phyloP scores from a whole-genome alignment of 2,329 filamentous ascomycete genomes.

The Alternaria novae-zelandiae region DNA sequence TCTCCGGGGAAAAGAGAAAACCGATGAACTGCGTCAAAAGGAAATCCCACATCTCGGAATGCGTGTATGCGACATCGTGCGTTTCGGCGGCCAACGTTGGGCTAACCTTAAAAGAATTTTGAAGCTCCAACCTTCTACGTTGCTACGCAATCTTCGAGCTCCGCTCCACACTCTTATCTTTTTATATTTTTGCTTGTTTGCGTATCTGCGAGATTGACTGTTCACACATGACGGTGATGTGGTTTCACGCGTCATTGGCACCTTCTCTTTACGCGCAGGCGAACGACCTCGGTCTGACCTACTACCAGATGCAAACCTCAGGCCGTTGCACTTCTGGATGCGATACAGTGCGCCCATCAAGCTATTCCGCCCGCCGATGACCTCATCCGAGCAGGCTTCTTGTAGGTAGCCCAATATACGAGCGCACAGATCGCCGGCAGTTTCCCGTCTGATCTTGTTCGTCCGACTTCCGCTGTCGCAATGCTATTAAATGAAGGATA shows the following conservation, averaged over 20 bases:
- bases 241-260: neutral
- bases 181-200: neutral
- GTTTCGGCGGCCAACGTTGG: neutral
- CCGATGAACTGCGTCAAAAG: neutral
- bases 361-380: neutral
- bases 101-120: neutral
- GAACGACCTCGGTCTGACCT: neutral
- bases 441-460: constrained; percentile 14
- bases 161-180: neutral
- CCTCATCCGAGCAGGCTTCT: neutral
- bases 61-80: neutral
- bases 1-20: neutral
- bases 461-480: constrained; percentile 2
- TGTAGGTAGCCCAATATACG: neutral
- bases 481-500: constrained; percentile 16
- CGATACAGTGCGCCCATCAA: neutral
- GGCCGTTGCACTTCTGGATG: neutral
- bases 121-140: neutral
- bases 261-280: neutral
- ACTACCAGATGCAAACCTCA: neutral
- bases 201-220: neutral
- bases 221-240: neutral
- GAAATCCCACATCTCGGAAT: neutral
- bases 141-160: neutral
- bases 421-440: constrained; percentile 17